phyloP scores from a whole-genome alignment of 1,284 basidiomycete genomes.

The Ceratobasidium papillatum region DNA sequence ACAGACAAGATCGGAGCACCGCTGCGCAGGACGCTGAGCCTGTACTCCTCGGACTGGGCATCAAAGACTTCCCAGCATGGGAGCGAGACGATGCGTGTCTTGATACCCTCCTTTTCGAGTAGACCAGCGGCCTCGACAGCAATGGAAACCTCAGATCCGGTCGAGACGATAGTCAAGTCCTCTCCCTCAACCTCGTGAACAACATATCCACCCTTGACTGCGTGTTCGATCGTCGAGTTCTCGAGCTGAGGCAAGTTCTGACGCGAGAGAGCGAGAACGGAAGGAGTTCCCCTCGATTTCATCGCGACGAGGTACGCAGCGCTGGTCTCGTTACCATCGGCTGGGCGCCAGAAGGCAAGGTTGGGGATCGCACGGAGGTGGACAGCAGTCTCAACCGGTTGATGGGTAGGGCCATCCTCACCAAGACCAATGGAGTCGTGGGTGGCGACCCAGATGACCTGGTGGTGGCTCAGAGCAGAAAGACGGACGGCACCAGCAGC shows the following conservation, averaged over 20 bases:
- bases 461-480: slow-evolving; percentile 88
- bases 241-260: slow-evolving; percentile 95
- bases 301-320: slow-evolving; percentile 88
- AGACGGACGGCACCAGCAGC: slow-evolving; percentile 91
- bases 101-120: slow-evolving; percentile 79
- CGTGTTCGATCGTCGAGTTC: slow-evolving; percentile 85
- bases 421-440: slow-evolving; percentile 92
- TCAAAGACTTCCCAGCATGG: slow-evolving; percentile 94
- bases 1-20: slow-evolving; percentile 91
- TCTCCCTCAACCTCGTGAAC: slow-evolving; percentile 79
- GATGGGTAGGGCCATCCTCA: slow-evolving; percentile 96
- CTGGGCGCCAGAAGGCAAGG: slow-evolving; percentile 89
- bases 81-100: slow-evolving; percentile 84
- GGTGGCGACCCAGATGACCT: slow-evolving; percentile 91
- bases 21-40: slow-evolving; percentile 82
- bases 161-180: slow-evolving; percentile 87
- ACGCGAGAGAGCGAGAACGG: slow-evolving; percentile 86
- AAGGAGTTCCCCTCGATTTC: slow-evolving; percentile 78
- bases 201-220: slow-evolving; percentile 88
- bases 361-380: slow-evolving; percentile 92
- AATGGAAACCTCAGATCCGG: slow-evolving; percentile 89
- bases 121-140: slow-evolving; percentile 84
- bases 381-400: slow-evolving; percentile 89
- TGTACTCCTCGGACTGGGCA: slow-evolving; percentile 82
- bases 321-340: slow-evolving; percentile 94